Evolutionary conservation across 2,329 filamentous ascomycete species (phyloP).

Genomic region (Xylariaceae sp.): DNA sequence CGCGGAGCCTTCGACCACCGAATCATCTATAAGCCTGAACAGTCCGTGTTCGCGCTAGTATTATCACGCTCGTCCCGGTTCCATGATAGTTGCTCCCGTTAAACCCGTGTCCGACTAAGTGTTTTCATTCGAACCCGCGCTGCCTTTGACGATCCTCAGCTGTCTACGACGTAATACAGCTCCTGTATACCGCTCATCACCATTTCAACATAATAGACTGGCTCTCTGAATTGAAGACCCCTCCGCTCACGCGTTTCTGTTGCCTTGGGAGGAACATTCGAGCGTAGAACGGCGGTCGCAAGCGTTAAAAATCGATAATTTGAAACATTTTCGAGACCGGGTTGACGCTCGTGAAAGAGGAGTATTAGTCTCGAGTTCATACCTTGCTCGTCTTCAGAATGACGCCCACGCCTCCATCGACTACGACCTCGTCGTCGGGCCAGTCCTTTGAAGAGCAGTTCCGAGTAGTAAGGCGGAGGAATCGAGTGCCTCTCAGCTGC

Average conservation of each 20-base stretch:
- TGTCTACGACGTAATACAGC: background rate
- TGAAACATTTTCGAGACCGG: slow-evolving; percentile 22
- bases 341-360: slow-evolving; percentile 20
- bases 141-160: background rate
- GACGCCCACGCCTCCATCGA: slow-evolving; percentile 73
- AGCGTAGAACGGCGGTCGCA: slow-evolving; percentile 19
- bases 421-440: slow-evolving; percentile 66
- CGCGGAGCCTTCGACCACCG: background rate
- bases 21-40: background rate
- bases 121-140: no score
- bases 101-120: no score
- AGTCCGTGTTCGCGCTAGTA: background rate
- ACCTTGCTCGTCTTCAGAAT: slow-evolving; percentile 39
- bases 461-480: slow-evolving; percentile 84
- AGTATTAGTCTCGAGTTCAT: slow-evolving; percentile 8
- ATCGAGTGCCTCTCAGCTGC: slow-evolving; percentile 86
- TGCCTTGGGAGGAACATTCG: slow-evolving; percentile 1
- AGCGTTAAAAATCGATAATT: slow-evolving; percentile 20
- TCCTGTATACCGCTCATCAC: background rate
- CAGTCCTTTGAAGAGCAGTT: slow-evolving; percentile 84
- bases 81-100: background rate
- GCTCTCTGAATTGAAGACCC: background rate
- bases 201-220: background rate
- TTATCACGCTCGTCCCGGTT: background rate
- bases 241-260: background rate